Base-by-base conservation (phyloP, 2,329 filamentous ascomycete species). In the Pseudogymnoascus sp. region DNA sequence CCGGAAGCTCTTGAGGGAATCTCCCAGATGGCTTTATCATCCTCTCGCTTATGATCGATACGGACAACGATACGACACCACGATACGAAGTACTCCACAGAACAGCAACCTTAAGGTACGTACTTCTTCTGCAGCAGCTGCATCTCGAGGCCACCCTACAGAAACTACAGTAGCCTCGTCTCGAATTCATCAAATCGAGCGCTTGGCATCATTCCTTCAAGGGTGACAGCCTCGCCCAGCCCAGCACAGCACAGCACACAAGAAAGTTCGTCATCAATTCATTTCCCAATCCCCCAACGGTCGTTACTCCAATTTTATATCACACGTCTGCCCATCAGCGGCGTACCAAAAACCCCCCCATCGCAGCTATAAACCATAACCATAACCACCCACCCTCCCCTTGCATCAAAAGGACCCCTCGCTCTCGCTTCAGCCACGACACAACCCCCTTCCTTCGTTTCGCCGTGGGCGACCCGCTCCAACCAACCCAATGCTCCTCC, bases 401-500 rank as follows among this genome's bases (percentile, higher is more conserved):
- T 45, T 45, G 40, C 40, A 45, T 45, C 40, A 34, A 34, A 34
- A 42, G 39, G 39, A 42, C n/a, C 16, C 16, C 39, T 45, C 18
- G 16, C 21, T 21, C 39, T 45, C 18, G 16, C 21, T 21, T 21
- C 40, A 11, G 40, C 14, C 18, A 18, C 37, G 14, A n/a, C n/a
- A n/a, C 21, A 21, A 21, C 42, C 42, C 42, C 42, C 42, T 47
- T 4, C 21, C 12, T 47, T 47, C 42, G 42, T 47, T 47, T 39
- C 42, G 42, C 42, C 42, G 42, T 21, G 42, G 42, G 42, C 21
- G 42, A 47, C 42, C 40, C 40, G n/a, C 36, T n/a, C 36, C 18
- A 68, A 67, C 73, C 73, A 73, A 80, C 14, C 14, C 69, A 67
- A 97, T 97, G 93, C 86, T 97, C 79, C 86, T 96, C 71, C 90